Evolutionary conservation across 1,139 yeast species (phyloP).

Genomic region (Pichia kudriavzevii): DNA sequence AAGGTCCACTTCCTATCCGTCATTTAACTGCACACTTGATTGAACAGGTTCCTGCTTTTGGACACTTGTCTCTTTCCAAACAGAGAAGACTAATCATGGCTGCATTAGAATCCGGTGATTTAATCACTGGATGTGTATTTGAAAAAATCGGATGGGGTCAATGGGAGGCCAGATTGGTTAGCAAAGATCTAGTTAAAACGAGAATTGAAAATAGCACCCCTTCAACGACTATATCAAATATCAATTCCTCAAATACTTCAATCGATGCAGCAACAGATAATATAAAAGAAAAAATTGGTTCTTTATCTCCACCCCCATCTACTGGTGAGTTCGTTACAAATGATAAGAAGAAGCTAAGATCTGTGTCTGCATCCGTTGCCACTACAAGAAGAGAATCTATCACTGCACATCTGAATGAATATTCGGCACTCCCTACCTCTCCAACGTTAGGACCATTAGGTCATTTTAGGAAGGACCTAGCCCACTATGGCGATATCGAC

Average conservation of each 20-base stretch:
- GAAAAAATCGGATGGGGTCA: slow-evolving; percentile 98
- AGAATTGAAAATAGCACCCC: slow-evolving; percentile 23
- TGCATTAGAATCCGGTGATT: slow-evolving; percentile 70
- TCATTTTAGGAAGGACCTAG: slow-evolving; percentile 22
- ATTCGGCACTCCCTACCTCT: slow-evolving; percentile 37
- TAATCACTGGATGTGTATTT: slow-evolving; percentile 57
- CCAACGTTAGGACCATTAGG: slow-evolving; percentile 26
- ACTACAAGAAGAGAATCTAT: slow-evolving; percentile 47
- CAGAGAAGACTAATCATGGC: slow-evolving; percentile 87
- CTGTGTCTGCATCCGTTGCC: slow-evolving; percentile 33
- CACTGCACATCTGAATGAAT: slow-evolving; percentile 41
- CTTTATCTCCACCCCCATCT: no score
- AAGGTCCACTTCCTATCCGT: slow-evolving; percentile 88
- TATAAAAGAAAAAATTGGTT: no score
- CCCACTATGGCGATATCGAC: slow-evolving; percentile 23
- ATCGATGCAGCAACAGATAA: no score
- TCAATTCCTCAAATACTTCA: background rate
- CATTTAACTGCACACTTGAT: slow-evolving; percentile 78
- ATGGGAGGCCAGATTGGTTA: slow-evolving; percentile 70
- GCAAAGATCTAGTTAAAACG: slow-evolving; percentile 29
- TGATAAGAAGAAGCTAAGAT: slow-evolving; percentile 20
- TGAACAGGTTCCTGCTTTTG: slow-evolving; percentile 71
- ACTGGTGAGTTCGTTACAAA: no score
- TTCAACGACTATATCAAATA: background rate
- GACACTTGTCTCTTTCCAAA: slow-evolving; percentile 71